Conservation (phyloP, 306 rosid genomes). For the Pyrus bretschneideri region DNA sequence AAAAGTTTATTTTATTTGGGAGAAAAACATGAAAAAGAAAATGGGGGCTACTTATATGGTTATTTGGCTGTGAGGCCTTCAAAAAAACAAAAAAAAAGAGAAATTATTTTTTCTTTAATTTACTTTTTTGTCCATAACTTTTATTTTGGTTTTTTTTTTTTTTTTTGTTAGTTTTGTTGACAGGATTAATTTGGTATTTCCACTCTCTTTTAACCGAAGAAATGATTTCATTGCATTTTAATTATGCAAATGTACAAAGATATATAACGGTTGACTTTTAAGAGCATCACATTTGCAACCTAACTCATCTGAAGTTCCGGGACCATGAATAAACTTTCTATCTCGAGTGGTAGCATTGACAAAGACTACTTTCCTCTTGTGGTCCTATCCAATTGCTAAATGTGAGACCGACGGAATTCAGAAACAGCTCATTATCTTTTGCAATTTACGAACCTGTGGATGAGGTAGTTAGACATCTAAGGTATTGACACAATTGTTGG, state of each 20-base stretch:
- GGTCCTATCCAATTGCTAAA: slow-evolving; percentile 30
- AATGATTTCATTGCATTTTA: background rate
- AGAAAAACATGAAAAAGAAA: too few species aligned
- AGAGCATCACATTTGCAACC: slow-evolving; percentile 5
- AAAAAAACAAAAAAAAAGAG: too few species aligned
- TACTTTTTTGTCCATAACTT: too few species aligned
- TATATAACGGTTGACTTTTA: background rate
- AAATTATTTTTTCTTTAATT: too few species aligned
- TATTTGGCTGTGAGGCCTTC: too few species aligned
- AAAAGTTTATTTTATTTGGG: too few species aligned
- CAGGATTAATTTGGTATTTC: too few species aligned
- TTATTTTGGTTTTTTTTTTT: too few species aligned
- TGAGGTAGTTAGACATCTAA: background rate
- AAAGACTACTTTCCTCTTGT: slow-evolving; percentile 1
- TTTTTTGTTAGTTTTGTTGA: too few species aligned
- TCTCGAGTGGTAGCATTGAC: slow-evolving; percentile 20
- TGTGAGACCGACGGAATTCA: slow-evolving; percentile 22
- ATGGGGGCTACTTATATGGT: too few species aligned
- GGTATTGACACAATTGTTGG: background rate
- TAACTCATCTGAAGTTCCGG: background rate
- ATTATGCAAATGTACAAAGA: background rate
- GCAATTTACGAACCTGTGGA: slow-evolving; percentile 2
- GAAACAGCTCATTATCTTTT: slow-evolving; percentile 6
- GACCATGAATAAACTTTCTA: slow-evolving; percentile 19
- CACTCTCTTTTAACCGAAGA: too few species aligned